Conservation (phyloP, 1,284 basidiomycete species). For the Acaromyces ingoldii region DNA sequence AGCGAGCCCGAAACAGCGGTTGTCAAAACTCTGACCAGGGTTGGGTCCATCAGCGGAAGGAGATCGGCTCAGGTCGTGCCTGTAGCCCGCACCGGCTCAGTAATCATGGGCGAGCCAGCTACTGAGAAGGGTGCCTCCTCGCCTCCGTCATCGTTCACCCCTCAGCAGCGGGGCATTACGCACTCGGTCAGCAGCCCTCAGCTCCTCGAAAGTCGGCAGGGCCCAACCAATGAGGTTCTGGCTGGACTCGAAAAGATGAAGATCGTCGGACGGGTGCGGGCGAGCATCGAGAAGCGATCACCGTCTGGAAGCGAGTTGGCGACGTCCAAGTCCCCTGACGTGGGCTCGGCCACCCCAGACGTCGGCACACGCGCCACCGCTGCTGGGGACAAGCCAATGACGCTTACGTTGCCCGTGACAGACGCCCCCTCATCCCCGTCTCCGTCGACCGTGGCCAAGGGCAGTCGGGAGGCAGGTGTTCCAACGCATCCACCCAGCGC, state of each 20-base stretch:
- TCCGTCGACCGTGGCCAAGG: too few relatives aligned
- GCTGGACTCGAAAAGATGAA: too few relatives aligned
- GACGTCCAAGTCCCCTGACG: too few relatives aligned
- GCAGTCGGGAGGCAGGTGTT: too few relatives aligned
- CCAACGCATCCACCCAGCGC: too few relatives aligned
- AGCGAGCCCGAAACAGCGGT: background rate
- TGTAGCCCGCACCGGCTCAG: background rate
- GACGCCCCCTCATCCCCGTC: too few relatives aligned
- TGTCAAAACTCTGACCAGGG: background rate
- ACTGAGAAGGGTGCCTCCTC: background rate
- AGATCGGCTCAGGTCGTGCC: background rate
- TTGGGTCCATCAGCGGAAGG: background rate
- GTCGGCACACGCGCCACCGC: too few relatives aligned
- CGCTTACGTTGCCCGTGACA: too few relatives aligned
- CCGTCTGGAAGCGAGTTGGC: constrained; percentile 1
- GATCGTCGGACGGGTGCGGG: constrained; percentile 5
- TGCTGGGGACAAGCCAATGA: too few relatives aligned
- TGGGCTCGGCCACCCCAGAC: too few relatives aligned
- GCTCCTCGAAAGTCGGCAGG: background rate
- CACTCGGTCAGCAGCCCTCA: background rate
- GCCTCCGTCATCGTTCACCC: background rate
- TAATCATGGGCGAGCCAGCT: background rate
- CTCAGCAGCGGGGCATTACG: background rate
- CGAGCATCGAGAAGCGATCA: background rate
- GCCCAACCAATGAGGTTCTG: too few relatives aligned